These are phyloP conservation scores for Cyclocybe aegerita DNA, from an alignment of 768 basidiomycete species.

Conservation along the genomic window DNA sequence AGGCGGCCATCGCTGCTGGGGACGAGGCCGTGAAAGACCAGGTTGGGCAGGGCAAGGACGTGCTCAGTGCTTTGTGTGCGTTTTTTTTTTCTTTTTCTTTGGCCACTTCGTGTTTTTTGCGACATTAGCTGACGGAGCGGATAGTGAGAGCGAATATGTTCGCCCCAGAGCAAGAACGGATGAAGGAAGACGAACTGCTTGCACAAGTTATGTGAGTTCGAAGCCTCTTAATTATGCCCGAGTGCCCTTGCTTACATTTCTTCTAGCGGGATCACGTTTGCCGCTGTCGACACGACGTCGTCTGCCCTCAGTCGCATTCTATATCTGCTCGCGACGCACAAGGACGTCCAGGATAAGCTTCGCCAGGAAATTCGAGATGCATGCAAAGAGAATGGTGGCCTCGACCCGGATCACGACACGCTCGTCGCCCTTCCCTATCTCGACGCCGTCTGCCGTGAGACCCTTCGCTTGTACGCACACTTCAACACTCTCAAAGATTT, in stretches of 20 bases:
- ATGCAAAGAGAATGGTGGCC: constrained; percentile 10
- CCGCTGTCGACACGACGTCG: constrained; percentile 45
- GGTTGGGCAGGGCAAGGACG: constrained; percentile 41
- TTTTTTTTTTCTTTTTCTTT: no score
- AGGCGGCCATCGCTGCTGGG: constrained; percentile 29
- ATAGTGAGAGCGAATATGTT: constrained; percentile 36
- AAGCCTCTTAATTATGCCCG: no score
- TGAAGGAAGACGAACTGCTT: constrained; percentile 33
- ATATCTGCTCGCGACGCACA: constrained; percentile 30
- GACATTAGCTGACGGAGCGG: not conserved
- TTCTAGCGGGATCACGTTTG: constrained; percentile 28
- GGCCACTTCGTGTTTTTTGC: not conserved
- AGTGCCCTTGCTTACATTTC: no score
- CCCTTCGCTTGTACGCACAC: constrained; percentile 37
- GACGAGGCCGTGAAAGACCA: constrained; percentile 31
- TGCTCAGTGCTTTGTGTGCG: constrained; percentile 47
- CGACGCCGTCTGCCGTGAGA: constrained; percentile 41
- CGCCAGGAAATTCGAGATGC: constrained; percentile 35
- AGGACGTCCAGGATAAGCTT: constrained; percentile 30
- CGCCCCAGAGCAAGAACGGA: constrained; percentile 27
- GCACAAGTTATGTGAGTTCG: constrained; percentile 29
- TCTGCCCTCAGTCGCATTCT: constrained; percentile 35
- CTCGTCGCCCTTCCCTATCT: constrained; percentile 35
- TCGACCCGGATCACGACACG: constrained; percentile 34
- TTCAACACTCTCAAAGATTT: constrained; percentile 7